Base-by-base conservation (phyloP, 768 basidiomycete species). In the Suillus lakei region DNA sequence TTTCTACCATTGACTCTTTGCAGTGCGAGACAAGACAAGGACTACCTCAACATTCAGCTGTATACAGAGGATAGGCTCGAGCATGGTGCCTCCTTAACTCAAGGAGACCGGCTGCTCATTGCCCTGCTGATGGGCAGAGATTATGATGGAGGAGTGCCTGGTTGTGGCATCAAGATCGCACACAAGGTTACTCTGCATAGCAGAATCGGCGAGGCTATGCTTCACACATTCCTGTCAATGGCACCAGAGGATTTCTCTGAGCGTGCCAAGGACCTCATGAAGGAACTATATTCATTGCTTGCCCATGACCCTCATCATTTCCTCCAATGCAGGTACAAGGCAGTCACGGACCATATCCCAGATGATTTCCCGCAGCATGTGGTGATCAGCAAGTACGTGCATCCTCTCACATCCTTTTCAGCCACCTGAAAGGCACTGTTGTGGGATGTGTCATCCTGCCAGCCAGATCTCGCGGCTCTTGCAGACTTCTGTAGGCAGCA, bases 81-180 rank as follows among this genome's bases (percentile, higher is more conserved):
- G 26, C 60, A 61, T n/a, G 23, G 28, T 4, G n/a, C 23, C 30
- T 18, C 13, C 34, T 51, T 62, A 8, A 34, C 30, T 2, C 12
- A 4, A n/a, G 61, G 21, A 5, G 61, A 62, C 15, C 34, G 32
- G 32, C 36, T 50, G 16, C 32, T 62, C 16, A 62, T 51, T 6
- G 61, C 61, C 10, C 48, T 62, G 2, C 13, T 62, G 26, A 6
- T 13, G 2, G 48, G 61, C 5, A 34, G 61, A 12, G 48, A 62
- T 28, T 50, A 51, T 21, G 23, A 23, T 23, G 12, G 48, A 18
- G 34, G 50, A 16, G 44, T 18, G 16, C 46, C 34, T 23, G 61
- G 64, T 21, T 65, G 64, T 21, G 39, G 38, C 0, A 61, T 54
- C 12, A n/a, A 61, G 1, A 54, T 61, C n/a, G 59, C 60, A 4